Base-by-base conservation (phyloP, 164 flowering plant genomes). In the Cinnamomum chago region DNA sequence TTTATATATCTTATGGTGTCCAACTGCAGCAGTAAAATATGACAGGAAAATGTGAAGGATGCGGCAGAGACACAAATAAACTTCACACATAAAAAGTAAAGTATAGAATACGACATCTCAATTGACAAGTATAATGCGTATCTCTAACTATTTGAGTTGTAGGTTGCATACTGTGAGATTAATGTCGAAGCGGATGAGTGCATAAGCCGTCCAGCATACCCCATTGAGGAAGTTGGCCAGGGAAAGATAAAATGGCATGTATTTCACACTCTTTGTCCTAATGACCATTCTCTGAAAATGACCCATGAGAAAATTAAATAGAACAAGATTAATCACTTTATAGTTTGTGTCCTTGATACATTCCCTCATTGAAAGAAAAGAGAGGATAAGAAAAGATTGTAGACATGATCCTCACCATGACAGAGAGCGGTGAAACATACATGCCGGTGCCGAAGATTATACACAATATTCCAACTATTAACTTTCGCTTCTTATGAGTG, bases 261-360 rank as follows among this genome's bases (percentile, higher is more conserved):
- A 90, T 65, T 88, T 78, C 60, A 88, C 91, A 40, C 97, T 93
- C 88, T 84, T 90, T 14, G 97, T 93, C 14, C 15, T 81, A 35
- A 87, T 84, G 1, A 95, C 98, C 72, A 80, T 81, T 50, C 22
- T 51, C 98, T 94, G 86, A 72, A 20, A 15, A 47, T 3, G 4
- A 2, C 35, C 25, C 58, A 12, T 40, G 47, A 30, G 35, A 30
- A 30, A 30, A n/a, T n/a, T n/a, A n/a, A 30, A 52, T 35, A 50
- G 5, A 51, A 40, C 9, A 27, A 1, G 22, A n/a, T n/a, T n/a
- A 27, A 71, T 23, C 11, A 58, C 47, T 40, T 7, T 40, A 40
- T 2, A 40, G 47, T 40, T 40, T 40, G 11, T 40, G 11, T 40
- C 47, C 10, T 40, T 9, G 10, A 40, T 40, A 40, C 47, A 40